Percentiles rank a stretch among this genome's conserved stretches.
These are phyloP conservation scores for Aspergillus pseudonomiae DNA, from an alignment of 2,329 filamentous ascomycete genomes.

Conservation along the genomic window DNA sequence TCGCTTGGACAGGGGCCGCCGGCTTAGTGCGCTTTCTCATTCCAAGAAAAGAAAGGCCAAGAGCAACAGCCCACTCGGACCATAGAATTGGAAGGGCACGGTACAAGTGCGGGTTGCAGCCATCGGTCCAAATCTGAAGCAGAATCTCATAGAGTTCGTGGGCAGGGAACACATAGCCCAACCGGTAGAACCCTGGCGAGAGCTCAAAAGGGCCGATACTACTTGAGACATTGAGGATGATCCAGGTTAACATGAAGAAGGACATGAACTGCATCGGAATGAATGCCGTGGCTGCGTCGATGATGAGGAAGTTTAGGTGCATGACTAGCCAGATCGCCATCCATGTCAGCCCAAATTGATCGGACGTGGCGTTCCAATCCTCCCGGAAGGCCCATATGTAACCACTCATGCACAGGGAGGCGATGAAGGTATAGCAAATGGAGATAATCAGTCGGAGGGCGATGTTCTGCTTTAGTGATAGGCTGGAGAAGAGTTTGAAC, in stretches of 20 bases:
- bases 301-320: slow-evolving; percentile 49
- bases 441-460: slow-evolving; percentile 40
- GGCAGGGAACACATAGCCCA: slow-evolving; percentile 44
- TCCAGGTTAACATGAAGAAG: slow-evolving; percentile 50
- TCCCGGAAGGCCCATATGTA: slow-evolving; percentile 51
- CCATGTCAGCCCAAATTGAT: slow-evolving; percentile 50
- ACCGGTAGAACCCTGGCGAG: slow-evolving; percentile 43
- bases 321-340: slow-evolving; percentile 49
- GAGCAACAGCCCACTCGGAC: not conserved
- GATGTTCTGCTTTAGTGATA: slow-evolving; percentile 35
- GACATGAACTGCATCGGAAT: slow-evolving; percentile 46
- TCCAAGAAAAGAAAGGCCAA: not conserved
- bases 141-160: slow-evolving; percentile 44
- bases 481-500: slow-evolving; percentile 41
- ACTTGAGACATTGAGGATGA: slow-evolving; percentile 48
- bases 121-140: slow-evolving; percentile 46
- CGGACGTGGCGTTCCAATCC: slow-evolving; percentile 31
- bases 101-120: slow-evolving; percentile 45
- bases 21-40: not conserved
- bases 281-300: slow-evolving; percentile 49
- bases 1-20: not conserved
- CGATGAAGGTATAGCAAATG: slow-evolving; percentile 42
- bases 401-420: slow-evolving; percentile 44
- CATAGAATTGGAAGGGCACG: slow-evolving; percentile 44
- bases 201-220: slow-evolving; percentile 50